These are phyloP conservation scores for Panaeolus cyanescens DNA, from an alignment of 768 basidiomycete genomes.

Conservation along the genomic window DNA sequence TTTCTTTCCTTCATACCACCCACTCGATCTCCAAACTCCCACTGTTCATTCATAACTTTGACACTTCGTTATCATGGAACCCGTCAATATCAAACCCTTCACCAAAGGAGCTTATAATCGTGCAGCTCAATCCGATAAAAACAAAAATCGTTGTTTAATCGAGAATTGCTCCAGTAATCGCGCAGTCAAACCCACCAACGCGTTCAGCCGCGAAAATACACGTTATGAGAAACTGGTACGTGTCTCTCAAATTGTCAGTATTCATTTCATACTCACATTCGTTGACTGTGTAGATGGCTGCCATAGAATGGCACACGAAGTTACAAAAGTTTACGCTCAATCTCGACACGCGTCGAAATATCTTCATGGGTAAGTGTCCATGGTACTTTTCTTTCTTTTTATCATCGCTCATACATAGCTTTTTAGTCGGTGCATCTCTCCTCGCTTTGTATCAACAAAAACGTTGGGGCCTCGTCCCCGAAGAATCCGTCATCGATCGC, in stretches of 20 bases:
- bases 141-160: slow-evolving; percentile 10
- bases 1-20: no score
- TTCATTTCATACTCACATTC: neutral
- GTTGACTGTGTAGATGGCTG: slow-evolving; percentile 1
- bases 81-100: neutral
- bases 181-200: slow-evolving; percentile 6
- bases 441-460: neutral
- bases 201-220: neutral
- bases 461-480: slow-evolving; percentile 12
- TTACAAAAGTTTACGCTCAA: slow-evolving; percentile 11
- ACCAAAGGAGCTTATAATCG: neutral
- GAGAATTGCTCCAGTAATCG: slow-evolving; percentile 9
- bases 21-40: no score
- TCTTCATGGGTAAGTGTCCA: slow-evolving; percentile 12
- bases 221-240: no score
- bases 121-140: slow-evolving; percentile 5
- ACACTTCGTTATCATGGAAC: no score
- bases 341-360: slow-evolving; percentile 16
- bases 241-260: neutral
- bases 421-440: slow-evolving; percentile 5
- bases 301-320: slow-evolving; percentile 17
- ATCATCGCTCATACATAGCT: neutral
- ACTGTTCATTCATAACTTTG: no score
- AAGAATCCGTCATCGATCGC: slow-evolving; percentile 4
- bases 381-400: neutral